These are phyloP conservation scores for Mycena kentingensis DNA, from an alignment of 768 basidiomycete genomes.

Conservation along the genomic window DNA sequence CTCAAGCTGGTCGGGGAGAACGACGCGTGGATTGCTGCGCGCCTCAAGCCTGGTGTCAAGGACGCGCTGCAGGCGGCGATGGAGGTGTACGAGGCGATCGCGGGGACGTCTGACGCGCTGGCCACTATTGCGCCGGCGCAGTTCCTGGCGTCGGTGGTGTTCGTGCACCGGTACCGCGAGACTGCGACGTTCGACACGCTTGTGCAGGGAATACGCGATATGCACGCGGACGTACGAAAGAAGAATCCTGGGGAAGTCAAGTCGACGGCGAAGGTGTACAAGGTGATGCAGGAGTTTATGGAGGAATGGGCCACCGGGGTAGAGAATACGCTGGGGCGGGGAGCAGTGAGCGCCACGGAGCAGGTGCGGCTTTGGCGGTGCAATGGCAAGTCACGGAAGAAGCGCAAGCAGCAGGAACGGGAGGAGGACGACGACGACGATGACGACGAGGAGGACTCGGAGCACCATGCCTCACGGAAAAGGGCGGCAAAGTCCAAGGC, in stretches of 20 bases:
- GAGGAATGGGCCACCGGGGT: background rate
- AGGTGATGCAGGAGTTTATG: background rate
- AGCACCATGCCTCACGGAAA: too few species aligned
- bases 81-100: too few species aligned
- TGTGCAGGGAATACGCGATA: background rate
- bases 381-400: too few species aligned
- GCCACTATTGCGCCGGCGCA: background rate
- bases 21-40: too few species aligned
- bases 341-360: background rate
- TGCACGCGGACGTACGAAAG: background rate
- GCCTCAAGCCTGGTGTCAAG: too few species aligned
- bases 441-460: too few species aligned
- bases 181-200: background rate
- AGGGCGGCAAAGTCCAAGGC: too few species aligned
- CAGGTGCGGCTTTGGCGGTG: background rate
- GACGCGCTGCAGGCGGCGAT: too few species aligned
- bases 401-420: too few species aligned
- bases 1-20: too few species aligned
- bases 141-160: background rate
- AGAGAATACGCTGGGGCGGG: background rate
- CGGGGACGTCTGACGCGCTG: too few species aligned
- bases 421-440: too few species aligned
- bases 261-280: background rate
- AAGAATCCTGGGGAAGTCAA: conserved; percentile 1
- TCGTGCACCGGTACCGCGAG: background rate